Conservation (phyloP, 2,329 filamentous ascomycete genomes). For the Trichoderma gracile region DNA sequence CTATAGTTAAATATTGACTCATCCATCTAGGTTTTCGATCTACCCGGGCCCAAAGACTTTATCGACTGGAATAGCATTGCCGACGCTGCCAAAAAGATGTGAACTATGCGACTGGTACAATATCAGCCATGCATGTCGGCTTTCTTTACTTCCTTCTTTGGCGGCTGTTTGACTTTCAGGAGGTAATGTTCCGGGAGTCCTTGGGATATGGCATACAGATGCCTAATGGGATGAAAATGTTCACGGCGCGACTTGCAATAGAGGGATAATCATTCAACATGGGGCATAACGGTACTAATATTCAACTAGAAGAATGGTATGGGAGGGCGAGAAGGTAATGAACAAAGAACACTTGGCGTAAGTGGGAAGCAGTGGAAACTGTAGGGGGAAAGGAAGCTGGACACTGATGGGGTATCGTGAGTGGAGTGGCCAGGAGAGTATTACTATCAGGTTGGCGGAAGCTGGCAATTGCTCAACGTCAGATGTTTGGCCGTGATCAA, state of each 20-base stretch:
- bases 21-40: not conserved
- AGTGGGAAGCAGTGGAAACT: no score
- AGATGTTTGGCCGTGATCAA: not conserved
- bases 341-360: no score
- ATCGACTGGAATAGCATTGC: not conserved
- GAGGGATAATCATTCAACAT: not conserved
- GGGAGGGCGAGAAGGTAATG: no score
- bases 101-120: not conserved
- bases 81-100: not conserved
- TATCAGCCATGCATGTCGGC: not conserved
- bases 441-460: no score
- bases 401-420: not conserved
- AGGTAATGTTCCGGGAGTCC: not conserved
- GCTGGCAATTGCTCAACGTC: not conserved
- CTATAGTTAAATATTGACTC: not conserved
- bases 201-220: not conserved
- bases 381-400: not conserved
- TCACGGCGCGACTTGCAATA: not conserved
- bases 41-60: not conserved
- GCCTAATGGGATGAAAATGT: not conserved
- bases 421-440: not conserved
- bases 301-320: no score
- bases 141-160: not conserved
- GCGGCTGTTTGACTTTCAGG: not conserved
- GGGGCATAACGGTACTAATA: no score